A percentile compares a stretch with the other conserved stretches of the same genome.
Evolutionary conservation across 1,139 yeast genomes (phyloP).

Genomic region (Geotrichum citri-aurantii): DNA sequence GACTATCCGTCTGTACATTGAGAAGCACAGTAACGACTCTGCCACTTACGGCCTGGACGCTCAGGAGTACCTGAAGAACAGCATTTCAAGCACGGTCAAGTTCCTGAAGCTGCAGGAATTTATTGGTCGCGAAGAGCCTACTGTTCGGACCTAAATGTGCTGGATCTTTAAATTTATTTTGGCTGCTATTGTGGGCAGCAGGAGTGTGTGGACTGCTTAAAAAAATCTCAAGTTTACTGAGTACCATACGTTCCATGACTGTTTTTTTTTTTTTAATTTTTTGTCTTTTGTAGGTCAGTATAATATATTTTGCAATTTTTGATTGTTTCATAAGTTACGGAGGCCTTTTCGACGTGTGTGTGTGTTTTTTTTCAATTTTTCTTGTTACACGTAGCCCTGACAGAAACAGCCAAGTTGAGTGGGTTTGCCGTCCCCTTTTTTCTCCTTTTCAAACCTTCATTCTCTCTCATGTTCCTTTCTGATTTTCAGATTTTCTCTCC

Average conservation of each 20-base stretch:
- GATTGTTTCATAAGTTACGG: background rate
- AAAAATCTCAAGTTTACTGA: too few relatives aligned
- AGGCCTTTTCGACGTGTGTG: too few relatives aligned
- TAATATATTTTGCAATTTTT: background rate
- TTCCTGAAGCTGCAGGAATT: slow-evolving; percentile 68
- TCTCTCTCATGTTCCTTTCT: background rate
- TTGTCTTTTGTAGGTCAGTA: too few relatives aligned
- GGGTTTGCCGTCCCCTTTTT: background rate
- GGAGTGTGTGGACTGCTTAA: too few relatives aligned
- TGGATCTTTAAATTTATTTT: background rate
- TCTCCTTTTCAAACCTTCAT: background rate
- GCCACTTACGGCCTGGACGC: slow-evolving; percentile 49
- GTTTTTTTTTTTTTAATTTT: background rate
- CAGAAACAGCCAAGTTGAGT: background rate
- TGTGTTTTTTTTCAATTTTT: background rate
- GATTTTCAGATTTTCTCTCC: background rate
- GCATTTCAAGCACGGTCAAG: slow-evolving; percentile 56
- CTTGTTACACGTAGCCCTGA: background rate
- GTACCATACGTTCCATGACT: too few relatives aligned
- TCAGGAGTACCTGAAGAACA: slow-evolving; percentile 62
- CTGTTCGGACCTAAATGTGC: slow-evolving; percentile 71
- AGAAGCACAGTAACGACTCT: slow-evolving; percentile 66
- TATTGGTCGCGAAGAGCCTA: slow-evolving; percentile 82
- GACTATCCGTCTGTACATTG: slow-evolving; percentile 88
- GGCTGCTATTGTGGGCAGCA: background rate